Conservation (phyloP, 2,329 filamentous ascomycete species). For the Xylaria sp. region DNA sequence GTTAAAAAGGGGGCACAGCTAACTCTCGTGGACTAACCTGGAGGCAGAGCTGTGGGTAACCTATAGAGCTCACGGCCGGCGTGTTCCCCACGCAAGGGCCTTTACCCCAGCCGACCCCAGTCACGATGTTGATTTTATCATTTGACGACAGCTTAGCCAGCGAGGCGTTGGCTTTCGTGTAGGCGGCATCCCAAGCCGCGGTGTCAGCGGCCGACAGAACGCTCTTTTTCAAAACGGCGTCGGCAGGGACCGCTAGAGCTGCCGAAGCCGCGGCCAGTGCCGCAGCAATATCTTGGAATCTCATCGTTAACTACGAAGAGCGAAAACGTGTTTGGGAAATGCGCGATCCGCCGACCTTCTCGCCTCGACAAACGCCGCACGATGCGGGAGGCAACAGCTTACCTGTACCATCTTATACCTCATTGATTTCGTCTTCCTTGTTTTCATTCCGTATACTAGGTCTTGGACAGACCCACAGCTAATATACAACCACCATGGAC, state of each 20-base stretch:
- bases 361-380: slow-evolving; percentile 1
- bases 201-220: slow-evolving; percentile 26
- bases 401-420: slow-evolving; percentile 40
- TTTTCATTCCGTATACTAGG: slow-evolving; percentile 1
- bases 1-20: too few species aligned
- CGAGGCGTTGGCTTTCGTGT: slow-evolving; percentile 74
- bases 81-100: slow-evolving; percentile 75
- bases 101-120: slow-evolving; percentile 80
- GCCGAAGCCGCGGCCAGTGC: slow-evolving; percentile 40
- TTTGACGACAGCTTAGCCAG: slow-evolving; percentile 75
- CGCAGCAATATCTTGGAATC: slow-evolving; percentile 36
- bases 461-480: slow-evolving; percentile 30
- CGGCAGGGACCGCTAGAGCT: slow-evolving; percentile 32
- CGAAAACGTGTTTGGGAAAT: slow-evolving; percentile 6
- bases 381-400: background rate
- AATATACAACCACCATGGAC: slow-evolving; percentile 33
- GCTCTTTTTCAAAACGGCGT: slow-evolving; percentile 11
- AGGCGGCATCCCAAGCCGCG: slow-evolving; percentile 72
- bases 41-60: slow-evolving; percentile 79
- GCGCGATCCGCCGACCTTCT: background rate
- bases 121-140: slow-evolving; percentile 84
- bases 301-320: slow-evolving; percentile 38
- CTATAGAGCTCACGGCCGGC: slow-evolving; percentile 63
- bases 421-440: background rate
- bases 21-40: slow-evolving; percentile 55